These are phyloP conservation scores for Croton setiger DNA, from an alignment of 441 rosid species.

Conservation along the genomic window DNA sequence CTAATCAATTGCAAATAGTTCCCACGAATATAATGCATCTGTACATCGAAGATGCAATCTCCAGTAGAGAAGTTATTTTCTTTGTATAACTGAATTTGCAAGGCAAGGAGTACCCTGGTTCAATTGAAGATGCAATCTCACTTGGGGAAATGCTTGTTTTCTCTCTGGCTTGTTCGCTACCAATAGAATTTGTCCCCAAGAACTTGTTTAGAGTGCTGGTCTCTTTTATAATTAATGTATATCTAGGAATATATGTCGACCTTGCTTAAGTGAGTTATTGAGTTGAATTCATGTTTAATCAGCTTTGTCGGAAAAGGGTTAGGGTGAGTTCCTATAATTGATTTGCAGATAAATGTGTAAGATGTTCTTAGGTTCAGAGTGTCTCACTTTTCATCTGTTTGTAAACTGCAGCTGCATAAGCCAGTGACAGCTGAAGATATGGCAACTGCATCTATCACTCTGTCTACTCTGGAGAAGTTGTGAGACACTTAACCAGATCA, in stretches of 20 bases:
- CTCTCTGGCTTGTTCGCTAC: not conserved
- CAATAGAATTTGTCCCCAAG: not conserved
- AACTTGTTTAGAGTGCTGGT: not conserved
- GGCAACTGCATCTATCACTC: conserved; percentile 35
- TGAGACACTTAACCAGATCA: not conserved
- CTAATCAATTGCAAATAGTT: too few species aligned
- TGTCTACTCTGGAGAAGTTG: conserved; percentile 25
- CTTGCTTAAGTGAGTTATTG: not conserved
- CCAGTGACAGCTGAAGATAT: conserved; percentile 69
- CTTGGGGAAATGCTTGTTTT: too few species aligned
- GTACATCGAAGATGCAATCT: too few species aligned
- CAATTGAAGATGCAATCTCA: too few species aligned
- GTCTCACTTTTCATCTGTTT: conserved; percentile 6
- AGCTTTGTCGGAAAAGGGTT: not conserved
- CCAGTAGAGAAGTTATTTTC: too few species aligned
- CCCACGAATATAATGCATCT: too few species aligned
- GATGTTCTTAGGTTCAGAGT: not conserved
- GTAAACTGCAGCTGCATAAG: conserved; percentile 62
- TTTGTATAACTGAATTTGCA: not conserved
- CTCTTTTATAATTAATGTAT: not conserved
- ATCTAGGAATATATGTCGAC: not conserved
- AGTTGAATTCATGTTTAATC: not conserved
- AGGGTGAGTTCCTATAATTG: not conserved
- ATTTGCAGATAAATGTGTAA: not conserved
- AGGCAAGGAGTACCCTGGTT: not conserved